Conservation (phyloP, 208 protist genomes). For the Angomonas ambiguus region DNA sequence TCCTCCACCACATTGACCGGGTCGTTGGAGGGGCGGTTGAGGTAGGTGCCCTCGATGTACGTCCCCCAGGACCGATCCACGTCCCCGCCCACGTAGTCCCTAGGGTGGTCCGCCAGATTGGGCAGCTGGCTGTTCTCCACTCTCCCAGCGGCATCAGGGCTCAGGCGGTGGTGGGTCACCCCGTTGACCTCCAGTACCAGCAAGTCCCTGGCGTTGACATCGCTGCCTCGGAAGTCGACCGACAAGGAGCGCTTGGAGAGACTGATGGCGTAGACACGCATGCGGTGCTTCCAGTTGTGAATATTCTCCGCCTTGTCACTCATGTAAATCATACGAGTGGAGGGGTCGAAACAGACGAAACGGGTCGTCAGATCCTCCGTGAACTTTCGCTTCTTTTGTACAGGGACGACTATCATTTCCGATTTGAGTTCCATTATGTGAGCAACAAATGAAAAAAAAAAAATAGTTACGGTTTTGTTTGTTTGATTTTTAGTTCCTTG, state of each 20-base stretch:
- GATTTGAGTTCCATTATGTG: background rate
- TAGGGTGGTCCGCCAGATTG: slow-evolving; percentile 13
- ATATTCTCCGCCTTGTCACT: slow-evolving; percentile 28
- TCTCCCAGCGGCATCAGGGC: slow-evolving; percentile 9
- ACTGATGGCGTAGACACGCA: slow-evolving; percentile 36
- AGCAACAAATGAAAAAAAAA: slow-evolving; percentile 7
- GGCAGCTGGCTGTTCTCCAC: slow-evolving; percentile 24
- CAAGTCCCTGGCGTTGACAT: slow-evolving; percentile 20
- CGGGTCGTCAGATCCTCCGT: slow-evolving; percentile 19
- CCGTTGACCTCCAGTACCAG: slow-evolving; percentile 22
- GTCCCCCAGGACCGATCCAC: slow-evolving; percentile 4
- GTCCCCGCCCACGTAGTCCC: slow-evolving; percentile 8
- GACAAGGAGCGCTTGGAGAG: background rate
- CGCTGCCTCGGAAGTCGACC: slow-evolving; percentile 20
- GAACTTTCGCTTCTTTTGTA: slow-evolving; percentile 43
- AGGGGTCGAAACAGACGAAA: slow-evolving; percentile 32
- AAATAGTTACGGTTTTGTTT: background rate
- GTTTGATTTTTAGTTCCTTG: background rate
- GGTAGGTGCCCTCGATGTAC: slow-evolving; percentile 15
- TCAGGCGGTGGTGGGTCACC: slow-evolving; percentile 18
- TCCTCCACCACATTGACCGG: slow-evolving; percentile 20
- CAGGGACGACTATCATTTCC: slow-evolving; percentile 20
- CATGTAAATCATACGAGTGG: slow-evolving; percentile 36
- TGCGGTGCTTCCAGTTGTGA: slow-evolving; percentile 31
- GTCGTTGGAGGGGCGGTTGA: slow-evolving; percentile 8